Conservation (phyloP, 1,284 basidiomycete genomes). For the Sporisorium scitamineum region DNA sequence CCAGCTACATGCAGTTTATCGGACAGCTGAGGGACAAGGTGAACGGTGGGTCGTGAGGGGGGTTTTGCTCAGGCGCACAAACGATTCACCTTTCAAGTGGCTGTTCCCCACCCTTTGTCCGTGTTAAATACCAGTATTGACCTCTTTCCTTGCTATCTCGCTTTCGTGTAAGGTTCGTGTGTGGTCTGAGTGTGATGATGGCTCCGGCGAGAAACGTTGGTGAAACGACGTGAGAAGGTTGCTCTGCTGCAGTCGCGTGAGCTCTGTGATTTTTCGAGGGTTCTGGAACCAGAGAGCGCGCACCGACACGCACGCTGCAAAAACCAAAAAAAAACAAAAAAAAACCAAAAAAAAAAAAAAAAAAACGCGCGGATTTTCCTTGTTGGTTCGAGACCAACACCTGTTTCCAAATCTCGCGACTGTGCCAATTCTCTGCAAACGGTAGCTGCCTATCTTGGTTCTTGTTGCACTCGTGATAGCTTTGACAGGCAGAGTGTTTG, state of each 20-base stretch:
- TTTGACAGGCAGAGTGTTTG: too few species aligned
- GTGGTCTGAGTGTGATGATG: not conserved
- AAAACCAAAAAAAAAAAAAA: not conserved
- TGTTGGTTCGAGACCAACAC: not conserved
- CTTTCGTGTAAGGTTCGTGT: not conserved
- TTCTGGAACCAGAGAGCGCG: not conserved
- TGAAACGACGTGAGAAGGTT: not conserved
- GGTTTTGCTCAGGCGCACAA: too few species aligned
- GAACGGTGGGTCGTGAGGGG: conserved; percentile 54
- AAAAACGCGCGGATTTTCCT: not conserved
- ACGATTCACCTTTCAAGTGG: not conserved
- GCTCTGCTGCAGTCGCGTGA: conserved; percentile 4
- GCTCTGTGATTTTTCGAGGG: not conserved
- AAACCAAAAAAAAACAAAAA: not conserved
- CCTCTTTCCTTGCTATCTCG: not conserved
- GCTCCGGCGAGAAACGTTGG: too few species aligned
- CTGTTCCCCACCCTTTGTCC: not conserved
- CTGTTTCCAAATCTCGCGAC: not conserved
- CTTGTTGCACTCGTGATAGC: too few species aligned
- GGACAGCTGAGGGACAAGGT: conserved; percentile 64
- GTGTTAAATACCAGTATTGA: conserved; percentile 17
- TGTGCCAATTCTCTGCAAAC: not conserved
- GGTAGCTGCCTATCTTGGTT: too few species aligned
- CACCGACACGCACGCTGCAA: not conserved
- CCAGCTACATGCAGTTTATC: conserved; percentile 94